Evolutionary conservation across 2,329 filamentous ascomycete genomes (phyloP).

Genomic region (Calonectria pauciramosa): DNA sequence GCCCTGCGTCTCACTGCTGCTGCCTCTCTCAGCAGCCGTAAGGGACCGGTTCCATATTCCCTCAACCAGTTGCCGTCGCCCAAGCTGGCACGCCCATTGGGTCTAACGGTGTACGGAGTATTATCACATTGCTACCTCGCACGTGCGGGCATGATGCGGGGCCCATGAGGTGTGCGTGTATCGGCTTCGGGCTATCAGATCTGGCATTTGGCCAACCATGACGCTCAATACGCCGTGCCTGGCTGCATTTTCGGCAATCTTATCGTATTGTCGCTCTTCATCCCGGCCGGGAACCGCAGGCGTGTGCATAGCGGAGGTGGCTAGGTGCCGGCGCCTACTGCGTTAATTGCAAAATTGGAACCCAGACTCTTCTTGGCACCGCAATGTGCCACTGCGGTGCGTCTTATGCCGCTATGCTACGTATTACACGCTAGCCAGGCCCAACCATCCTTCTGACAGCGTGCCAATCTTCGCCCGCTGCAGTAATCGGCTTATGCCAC

Average conservation of each 20-base stretch:
- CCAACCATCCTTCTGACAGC: neutral
- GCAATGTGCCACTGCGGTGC: neutral
- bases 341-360: constrained; percentile 15
- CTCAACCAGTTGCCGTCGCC: constrained; percentile 3
- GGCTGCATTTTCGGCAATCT: constrained; percentile 9
- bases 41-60: neutral
- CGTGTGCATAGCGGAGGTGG: constrained; percentile 6
- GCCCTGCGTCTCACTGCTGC: constrained; percentile 1
- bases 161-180: neutral
- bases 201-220: neutral
- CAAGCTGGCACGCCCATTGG: neutral
- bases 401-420: constrained; percentile 3
- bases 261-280: constrained; percentile 1
- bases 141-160: neutral
- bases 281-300: neutral
- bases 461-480: neutral
- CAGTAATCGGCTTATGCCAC: constrained; percentile 21
- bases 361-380: neutral
- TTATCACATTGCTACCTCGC: constrained; percentile 1
- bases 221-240: neutral
- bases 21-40: neutral
- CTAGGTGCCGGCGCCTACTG: constrained; percentile 9
- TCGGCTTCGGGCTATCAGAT: neutral
- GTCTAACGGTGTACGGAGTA: neutral
- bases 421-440: constrained; percentile 5